Base-by-base conservation (phyloP, 306 rosid species). In the Oxytropis ochrocephala region DNA sequence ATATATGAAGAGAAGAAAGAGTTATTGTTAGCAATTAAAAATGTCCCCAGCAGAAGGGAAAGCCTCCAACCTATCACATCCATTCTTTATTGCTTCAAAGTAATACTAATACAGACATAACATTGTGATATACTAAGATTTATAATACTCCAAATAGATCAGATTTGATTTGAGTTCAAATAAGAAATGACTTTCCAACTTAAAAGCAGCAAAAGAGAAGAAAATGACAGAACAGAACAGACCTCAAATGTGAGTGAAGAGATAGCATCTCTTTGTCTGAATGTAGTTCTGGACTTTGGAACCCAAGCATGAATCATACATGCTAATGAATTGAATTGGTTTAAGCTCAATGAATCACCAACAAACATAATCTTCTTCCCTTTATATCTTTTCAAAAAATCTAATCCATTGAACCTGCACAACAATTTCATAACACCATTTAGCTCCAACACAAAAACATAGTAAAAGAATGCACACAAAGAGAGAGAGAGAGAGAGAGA, bases 331-430 rank as follows among this genome's bases (percentile, higher is more conserved):
- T 84, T 83, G 82, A 91, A 94, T 72, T 94, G 98, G 69, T 94
- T 94, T 71, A 81, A 67, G 64, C 98, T 90, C 88, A 90, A 67
- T 0, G 98, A 94, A 35, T 94, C 98, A 11, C 98, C 98, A 9
- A 94, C 97, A 52, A 90, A 94, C 98, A 90, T 94, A 2, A 94
- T 85, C 88, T 87, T 94, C 85, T 94, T 90, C 62, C 97, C 98
- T n/a, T 78, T 88, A 86, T 91, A 81, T 73, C 61, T 80, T 75
- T 81, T 80, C 78, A 90, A 36, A 49, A 94, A 87, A 33, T 51
- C 17, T 83, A 82, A 24, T 68, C 95, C 97, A 72, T 90, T 87
- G 74, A 94, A 94, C 87, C 98, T 94, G 76, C 49, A 48, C 5
- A 60, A 17, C 18, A 72, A 42, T 6, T 0, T 10, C 71, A 36